Base-by-base conservation (phyloP, 1,284 basidiomycete genomes). In the Macrocystidia cucumis region DNA sequence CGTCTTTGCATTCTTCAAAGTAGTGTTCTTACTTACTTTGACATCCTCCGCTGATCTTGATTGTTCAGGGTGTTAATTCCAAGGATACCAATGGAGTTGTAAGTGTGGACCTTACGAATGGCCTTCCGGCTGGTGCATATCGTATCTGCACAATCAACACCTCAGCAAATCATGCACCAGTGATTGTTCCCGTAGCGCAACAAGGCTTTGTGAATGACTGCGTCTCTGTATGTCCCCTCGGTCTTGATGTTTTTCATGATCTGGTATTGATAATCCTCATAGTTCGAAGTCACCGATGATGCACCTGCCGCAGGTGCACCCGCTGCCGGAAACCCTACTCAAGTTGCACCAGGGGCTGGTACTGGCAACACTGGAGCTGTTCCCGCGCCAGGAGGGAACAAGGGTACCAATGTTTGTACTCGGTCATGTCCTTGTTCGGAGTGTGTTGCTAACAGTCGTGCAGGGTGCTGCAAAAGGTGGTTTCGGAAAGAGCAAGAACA, bases 111-210 rank as follows among this genome's bases (percentile, higher is more conserved):
- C 74, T 85, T 21, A 57, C 67, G 0, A 58, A 57, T 13, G 79
- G 78, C 36, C 59, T 85, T 11, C 67, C 74, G 11, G 68, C 67
- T 31, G 78, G 78, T 32, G 57, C 62, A 12, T 86, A 87, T 62
- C 64, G 72, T 37, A 47, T 80, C 21, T 69, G 69, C 46, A 69
- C 69, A 9, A 76, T 78, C 51, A 71, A 72, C 49, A 45, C 63
- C 20, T 62, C 72, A n/a, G 56, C 74, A 24, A 85, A 85, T 57
- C 81, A 81, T 52, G 74, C 76, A 49, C 78, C 79, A n/a, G 67
- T 57, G 35, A 63, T 80, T 40, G 73, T 72, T 40, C 68, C 80
- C 13, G 56, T 81, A 37, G 74, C 71, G 21, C 75, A 77, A 51
- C 78, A 70, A 47, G 77, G 73, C 46, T 60, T 63, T 12, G 48